Evolutionary conservation across 2,329 filamentous ascomycete genomes (phyloP).

Genomic region (Fusarium armeniacum): DNA sequence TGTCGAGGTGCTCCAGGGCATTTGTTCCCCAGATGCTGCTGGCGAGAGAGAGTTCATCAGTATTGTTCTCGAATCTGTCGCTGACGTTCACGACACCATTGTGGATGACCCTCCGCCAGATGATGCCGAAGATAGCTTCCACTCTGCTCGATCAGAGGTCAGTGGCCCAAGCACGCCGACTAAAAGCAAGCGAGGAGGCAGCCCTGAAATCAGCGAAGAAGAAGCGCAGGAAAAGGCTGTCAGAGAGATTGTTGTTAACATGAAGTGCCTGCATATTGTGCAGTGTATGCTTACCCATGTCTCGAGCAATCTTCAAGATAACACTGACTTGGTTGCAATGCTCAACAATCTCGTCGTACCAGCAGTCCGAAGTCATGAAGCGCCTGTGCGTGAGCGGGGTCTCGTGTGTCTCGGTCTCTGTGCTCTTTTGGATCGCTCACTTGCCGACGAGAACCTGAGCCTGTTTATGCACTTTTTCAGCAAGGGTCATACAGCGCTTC

Average conservation of each 20-base stretch:
- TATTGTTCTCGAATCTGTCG: slow-evolving; percentile 91
- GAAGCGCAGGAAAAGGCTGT: slow-evolving; percentile 81
- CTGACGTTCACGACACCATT: slow-evolving; percentile 96
- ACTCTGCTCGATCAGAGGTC: slow-evolving; percentile 90
- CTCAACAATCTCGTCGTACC: slow-evolving; percentile 97
- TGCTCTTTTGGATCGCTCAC: slow-evolving; percentile 88
- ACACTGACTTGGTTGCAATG: slow-evolving; percentile 95
- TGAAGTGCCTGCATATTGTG: slow-evolving; percentile 97
- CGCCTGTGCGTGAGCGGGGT: slow-evolving; percentile 90
- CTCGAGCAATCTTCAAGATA: slow-evolving; percentile 86
- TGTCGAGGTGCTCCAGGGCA: slow-evolving; percentile 83
- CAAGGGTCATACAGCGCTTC: slow-evolving; percentile 90
- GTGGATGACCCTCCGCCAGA: slow-evolving; percentile 74
- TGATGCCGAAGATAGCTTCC: slow-evolving; percentile 81
- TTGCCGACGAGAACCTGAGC: slow-evolving; percentile 91
- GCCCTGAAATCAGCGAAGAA: slow-evolving; percentile 69
- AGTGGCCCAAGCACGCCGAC: slow-evolving; percentile 74
- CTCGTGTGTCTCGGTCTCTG: slow-evolving; percentile 91
- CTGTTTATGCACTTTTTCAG: slow-evolving; percentile 97
- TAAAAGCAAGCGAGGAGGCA: slow-evolving; percentile 60
- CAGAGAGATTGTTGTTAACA: slow-evolving; percentile 94
- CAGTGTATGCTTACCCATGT: slow-evolving; percentile 98
- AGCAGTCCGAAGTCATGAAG: slow-evolving; percentile 92
- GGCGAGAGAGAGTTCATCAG: slow-evolving; percentile 88
- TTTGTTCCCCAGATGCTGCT: slow-evolving; percentile 80